These are phyloP conservation scores for Sporormia fimetaria DNA, from an alignment of 495 filamentous ascomycete genomes.

Conservation along the genomic window DNA sequence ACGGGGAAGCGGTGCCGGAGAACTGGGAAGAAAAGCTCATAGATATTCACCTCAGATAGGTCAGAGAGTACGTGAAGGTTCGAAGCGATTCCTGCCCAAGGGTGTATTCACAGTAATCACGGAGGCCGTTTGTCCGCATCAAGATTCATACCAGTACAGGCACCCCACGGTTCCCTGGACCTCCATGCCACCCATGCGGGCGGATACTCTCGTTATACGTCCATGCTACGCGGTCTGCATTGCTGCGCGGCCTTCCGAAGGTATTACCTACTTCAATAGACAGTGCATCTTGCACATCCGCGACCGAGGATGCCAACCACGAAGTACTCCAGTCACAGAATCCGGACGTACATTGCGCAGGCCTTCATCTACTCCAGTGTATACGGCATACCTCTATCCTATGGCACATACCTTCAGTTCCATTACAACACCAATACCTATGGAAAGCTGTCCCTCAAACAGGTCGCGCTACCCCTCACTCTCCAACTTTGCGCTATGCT, in stretches of 20 bases:
- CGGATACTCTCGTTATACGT: no score
- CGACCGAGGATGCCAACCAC: neutral
- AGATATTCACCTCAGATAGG: no score
- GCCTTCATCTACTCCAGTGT: constrained; percentile 20
- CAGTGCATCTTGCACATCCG: no score
- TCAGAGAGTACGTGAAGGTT: no score
- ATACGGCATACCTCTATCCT: constrained; percentile 18
- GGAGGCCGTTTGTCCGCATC: no score
- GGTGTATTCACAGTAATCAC: no score
- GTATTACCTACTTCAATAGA: neutral
- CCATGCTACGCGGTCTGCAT: constrained; percentile 1
- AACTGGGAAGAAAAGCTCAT: no score
- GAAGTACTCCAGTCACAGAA: neutral
- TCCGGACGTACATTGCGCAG: constrained; percentile 4
- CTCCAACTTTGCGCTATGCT: constrained; percentile 3
- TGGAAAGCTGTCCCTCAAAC: neutral
- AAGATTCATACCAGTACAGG: no score
- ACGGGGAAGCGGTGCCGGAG: no score
- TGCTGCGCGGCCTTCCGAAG: neutral
- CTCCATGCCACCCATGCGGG: no score
- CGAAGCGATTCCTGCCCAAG: no score
- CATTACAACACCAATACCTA: constrained; percentile 3
- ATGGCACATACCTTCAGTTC: constrained; percentile 12
- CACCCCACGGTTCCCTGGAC: no score
- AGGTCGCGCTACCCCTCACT: neutral